Base-by-base conservation (phyloP, 2,329 filamentous ascomycete genomes). In the Microsporum canis region DNA sequence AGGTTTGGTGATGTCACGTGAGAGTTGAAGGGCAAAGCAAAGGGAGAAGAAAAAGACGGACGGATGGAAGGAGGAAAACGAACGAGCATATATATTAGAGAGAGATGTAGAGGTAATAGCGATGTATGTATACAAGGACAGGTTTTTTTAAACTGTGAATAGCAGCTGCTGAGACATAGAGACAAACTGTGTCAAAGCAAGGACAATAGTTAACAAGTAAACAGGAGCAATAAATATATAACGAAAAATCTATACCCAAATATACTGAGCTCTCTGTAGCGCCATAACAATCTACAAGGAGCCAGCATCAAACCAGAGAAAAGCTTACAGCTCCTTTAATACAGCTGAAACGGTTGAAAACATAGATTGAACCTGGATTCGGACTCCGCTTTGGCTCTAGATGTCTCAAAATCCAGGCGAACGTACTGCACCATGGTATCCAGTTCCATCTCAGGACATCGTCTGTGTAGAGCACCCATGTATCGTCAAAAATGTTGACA, bases 401-500 rank as follows among this genome's bases (percentile, higher is more conserved):
- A 51, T 51, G 45, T 51, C 45, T 51, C 45, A 29, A 12, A 23
- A 31, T 29, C 23, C 23, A 8, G 45, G 45, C 27, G 49, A 57
- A 29, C 47, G 49, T 60, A 74, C 70, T 43, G 76, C 77, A 36
- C 78, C 80, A 0, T 78, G 76, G 69, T 81, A 81, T 68, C 63
- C 68, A 6, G 76, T 87, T 43, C 81, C 82, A 2, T 66, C 72
- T 41, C 75, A 78, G 63, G 75, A 78, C 58, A 75, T 88, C 56
- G 78, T 86, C 60, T 80, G 79, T 63, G 78, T 88, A 55, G 86
- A 88, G 69, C 85, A 88, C 72, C 86, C 86, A 59, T 84, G 82
- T 69, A 79, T 87, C 60, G 74, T 88, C 67, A 81, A 80, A 68
- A 84, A 87, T 71, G 70, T 86, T 61, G 82, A 86, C 68, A 84